Percentiles rank a stretch among this genome's conserved stretches.
phyloP scores from a whole-genome alignment of 2,329 filamentous ascomycete species.

The Juglanconis juglandina region DNA sequence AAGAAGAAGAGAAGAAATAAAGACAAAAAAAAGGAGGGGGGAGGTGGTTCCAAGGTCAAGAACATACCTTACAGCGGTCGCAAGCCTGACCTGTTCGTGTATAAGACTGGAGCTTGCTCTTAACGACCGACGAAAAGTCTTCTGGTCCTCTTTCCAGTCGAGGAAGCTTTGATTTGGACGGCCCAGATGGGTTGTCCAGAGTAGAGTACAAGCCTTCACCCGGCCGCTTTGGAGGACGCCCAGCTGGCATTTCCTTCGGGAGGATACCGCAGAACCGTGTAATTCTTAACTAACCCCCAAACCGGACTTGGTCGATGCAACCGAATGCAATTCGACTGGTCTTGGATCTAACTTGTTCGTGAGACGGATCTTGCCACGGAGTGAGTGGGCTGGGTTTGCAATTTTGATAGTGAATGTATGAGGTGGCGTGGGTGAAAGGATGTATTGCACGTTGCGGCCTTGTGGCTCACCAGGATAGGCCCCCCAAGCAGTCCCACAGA shows the following conservation, averaged over 20 bases:
- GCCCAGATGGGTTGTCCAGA: constrained; percentile 25
- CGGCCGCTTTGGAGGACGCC: constrained; percentile 42
- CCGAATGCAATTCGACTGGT: not conserved
- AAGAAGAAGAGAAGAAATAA: too few species aligned
- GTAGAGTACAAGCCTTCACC: constrained; percentile 35
- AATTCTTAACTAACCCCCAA: not conserved
- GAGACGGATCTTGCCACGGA: constrained; percentile 6
- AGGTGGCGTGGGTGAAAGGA: not conserved
- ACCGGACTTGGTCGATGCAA: not conserved
- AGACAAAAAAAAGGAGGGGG: too few species aligned
- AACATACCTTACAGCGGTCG: constrained; percentile 76
- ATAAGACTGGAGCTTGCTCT: constrained; percentile 53
- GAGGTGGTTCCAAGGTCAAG: not conserved
- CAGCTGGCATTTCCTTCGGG: constrained; percentile 32
- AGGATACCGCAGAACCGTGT: not conserved
- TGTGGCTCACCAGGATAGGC: not conserved
- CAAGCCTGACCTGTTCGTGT: constrained; percentile 77
- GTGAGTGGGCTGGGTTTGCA: not conserved
- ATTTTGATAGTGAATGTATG: not conserved
- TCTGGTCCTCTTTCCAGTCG: constrained; percentile 45
- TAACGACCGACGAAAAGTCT: constrained; percentile 55
- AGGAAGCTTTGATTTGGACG: constrained; percentile 45
- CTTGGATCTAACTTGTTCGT: not conserved
- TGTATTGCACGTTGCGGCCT: not conserved
- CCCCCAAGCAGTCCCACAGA: not conserved